phyloP scores from a whole-genome alignment of 306 rosid genomes.

The Medicago ruthenica region DNA sequence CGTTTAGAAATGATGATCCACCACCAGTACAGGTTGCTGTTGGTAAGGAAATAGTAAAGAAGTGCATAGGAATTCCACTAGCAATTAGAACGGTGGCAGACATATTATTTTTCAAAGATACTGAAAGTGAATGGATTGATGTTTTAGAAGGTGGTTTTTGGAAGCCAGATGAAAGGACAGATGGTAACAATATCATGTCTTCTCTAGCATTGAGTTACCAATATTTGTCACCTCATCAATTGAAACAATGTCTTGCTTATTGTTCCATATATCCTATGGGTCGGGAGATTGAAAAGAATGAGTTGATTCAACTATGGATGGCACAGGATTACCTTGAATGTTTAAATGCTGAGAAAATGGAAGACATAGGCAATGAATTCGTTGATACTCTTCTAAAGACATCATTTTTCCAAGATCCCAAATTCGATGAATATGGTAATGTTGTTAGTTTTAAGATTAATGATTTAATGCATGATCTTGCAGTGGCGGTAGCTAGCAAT shows the following conservation, averaged over 20 bases:
- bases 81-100: not conserved
- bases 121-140: not conserved
- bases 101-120: not conserved
- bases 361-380: conserved; percentile 1
- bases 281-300: conserved; percentile 1
- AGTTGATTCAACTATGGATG: conserved; percentile 14
- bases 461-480: conserved; percentile 19
- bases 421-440: not conserved
- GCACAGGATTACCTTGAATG: conserved; percentile 16
- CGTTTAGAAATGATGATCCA: not conserved
- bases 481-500: not conserved
- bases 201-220: not conserved
- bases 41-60: not conserved
- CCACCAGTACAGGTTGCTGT: too few species aligned
- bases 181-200: not conserved
- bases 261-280: not conserved
- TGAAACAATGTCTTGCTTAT: conserved; percentile 15
- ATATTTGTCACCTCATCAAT: not conserved
- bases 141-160: not conserved
- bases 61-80: not conserved
- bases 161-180: not conserved
- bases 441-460: not conserved
- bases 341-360: not conserved
- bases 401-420: not conserved
- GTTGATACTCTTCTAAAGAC: not conserved